Evolutionary conservation across 2,329 filamentous ascomycete genomes (phyloP).

Genomic region (Fusarium nygamai): DNA sequence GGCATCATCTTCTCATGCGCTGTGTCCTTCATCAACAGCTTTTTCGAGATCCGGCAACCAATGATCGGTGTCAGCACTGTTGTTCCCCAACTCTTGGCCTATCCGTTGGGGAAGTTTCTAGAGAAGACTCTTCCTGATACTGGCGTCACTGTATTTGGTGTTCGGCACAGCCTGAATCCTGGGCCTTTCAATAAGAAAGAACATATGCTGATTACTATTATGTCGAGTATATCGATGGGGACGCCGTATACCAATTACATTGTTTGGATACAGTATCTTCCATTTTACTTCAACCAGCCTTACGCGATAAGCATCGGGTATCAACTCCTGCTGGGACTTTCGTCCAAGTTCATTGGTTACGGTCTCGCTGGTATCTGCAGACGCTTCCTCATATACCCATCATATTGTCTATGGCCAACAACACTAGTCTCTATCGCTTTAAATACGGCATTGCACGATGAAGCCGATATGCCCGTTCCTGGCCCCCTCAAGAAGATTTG

Average conservation of each 20-base stretch:
- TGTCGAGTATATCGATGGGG: slow-evolving; percentile 66
- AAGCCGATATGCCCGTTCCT: slow-evolving; percentile 45
- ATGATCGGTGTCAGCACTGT: slow-evolving; percentile 62
- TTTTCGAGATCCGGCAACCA: slow-evolving; percentile 67
- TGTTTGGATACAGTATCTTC: slow-evolving; percentile 60
- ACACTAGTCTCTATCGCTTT: slow-evolving; percentile 61
- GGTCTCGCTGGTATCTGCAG: slow-evolving; percentile 62
- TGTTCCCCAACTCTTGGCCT: slow-evolving; percentile 67
- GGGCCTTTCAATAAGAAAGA: slow-evolving; percentile 68
- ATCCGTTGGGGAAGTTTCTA: slow-evolving; percentile 61
- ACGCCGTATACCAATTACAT: slow-evolving; percentile 61
- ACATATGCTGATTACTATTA: slow-evolving; percentile 68
- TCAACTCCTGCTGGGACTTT: slow-evolving; percentile 60
- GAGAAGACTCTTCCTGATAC: slow-evolving; percentile 61
- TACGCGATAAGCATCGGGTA: slow-evolving; percentile 60
- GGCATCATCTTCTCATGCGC: slow-evolving; percentile 61
- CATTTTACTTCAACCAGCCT: slow-evolving; percentile 60
- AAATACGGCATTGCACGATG: slow-evolving; percentile 59
- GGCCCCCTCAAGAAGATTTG: slow-evolving; percentile 49
- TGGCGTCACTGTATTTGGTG: slow-evolving; percentile 57
- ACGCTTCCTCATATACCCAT: slow-evolving; percentile 62
- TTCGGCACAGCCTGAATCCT: slow-evolving; percentile 62
- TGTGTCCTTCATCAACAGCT: slow-evolving; percentile 63
- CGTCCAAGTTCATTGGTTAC: slow-evolving; percentile 65
- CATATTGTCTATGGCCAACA: slow-evolving; percentile 64